phyloP scores from a whole-genome alignment of 148 eudicot species.

The Drosera capensis region DNA sequence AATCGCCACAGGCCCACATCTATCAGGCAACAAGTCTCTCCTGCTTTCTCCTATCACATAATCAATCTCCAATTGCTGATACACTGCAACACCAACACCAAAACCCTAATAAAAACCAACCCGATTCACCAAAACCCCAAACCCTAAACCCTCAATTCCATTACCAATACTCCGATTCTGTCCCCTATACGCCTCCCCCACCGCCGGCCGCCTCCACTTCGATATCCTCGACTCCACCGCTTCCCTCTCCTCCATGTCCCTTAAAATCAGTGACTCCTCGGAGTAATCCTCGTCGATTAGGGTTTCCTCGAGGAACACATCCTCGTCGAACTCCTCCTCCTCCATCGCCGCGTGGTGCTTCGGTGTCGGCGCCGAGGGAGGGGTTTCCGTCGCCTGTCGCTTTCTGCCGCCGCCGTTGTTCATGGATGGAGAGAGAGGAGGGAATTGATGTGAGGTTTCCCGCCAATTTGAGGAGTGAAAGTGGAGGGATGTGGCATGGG shows the following conservation, averaged over 20 bases:
- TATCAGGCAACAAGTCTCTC: constrained; percentile 47
- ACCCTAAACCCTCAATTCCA: constrained; percentile 7
- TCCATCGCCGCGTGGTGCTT: constrained; percentile 48
- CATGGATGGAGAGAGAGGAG: constrained; percentile 12
- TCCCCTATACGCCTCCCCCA: constrained; percentile 23
- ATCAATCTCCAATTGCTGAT: constrained; percentile 96
- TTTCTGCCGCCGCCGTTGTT: constrained; percentile 34
- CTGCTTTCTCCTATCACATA: constrained; percentile 66
- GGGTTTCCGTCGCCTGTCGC: constrained; percentile 25
- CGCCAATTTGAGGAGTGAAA: constrained; percentile 8
- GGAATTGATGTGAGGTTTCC: not conserved
- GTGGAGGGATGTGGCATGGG: no score
- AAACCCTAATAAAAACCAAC: not conserved
- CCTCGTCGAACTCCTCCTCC: constrained; percentile 78
- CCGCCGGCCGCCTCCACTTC: constrained; percentile 70
- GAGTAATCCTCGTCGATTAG: constrained; percentile 36
- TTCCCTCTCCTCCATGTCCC: constrained; percentile 42
- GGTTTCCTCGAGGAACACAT: constrained; percentile 59
- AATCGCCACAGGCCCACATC: constrained; percentile 75
- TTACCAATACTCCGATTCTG: constrained; percentile 40
- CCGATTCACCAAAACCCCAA: constrained; percentile 8
- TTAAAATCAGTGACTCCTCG: constrained; percentile 34
- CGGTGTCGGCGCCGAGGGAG: constrained; percentile 23
- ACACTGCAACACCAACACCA: constrained; percentile 24
- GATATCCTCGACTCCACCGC: constrained; percentile 39